A percentile compares a stretch with the other conserved stretches of the same genome.
Conservation (phyloP, 805 yeast species). For the Candida sakaeoensis region DNA sequence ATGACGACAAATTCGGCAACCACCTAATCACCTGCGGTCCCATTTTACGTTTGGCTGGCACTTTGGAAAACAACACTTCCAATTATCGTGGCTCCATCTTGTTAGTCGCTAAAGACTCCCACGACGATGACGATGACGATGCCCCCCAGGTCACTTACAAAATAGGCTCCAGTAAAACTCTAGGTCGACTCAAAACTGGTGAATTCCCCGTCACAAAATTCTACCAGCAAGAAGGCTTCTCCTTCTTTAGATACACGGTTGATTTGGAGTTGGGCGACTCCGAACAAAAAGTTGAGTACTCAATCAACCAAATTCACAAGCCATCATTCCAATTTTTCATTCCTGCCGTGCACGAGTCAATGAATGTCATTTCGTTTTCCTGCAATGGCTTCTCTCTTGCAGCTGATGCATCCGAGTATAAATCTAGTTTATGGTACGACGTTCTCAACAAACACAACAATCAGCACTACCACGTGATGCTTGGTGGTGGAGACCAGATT, state of each 20-base stretch:
- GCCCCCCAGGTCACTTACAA: conserved; percentile 29
- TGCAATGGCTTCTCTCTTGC: conserved; percentile 87
- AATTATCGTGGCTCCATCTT: conserved; percentile 68
- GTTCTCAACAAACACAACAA: conserved; percentile 62
- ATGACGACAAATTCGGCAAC: conserved; percentile 18
- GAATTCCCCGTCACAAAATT: conserved; percentile 45
- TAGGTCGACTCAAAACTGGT: too few relatives aligned
- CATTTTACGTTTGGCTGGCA: conserved; percentile 60
- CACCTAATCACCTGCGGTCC: conserved; percentile 74
- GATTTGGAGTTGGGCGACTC: conserved; percentile 41
- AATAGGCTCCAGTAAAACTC: conserved; percentile 41
- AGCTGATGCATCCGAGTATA: conserved; percentile 62
- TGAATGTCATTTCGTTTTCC: conserved; percentile 80
- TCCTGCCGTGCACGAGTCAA: conserved; percentile 61
- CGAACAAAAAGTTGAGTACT: conserved; percentile 65
- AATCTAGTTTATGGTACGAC: conserved; percentile 83
- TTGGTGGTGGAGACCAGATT: conserved; percentile 97
- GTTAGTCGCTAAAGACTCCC: conserved; percentile 52
- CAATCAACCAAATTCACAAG: conserved; percentile 43
- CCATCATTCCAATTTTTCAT: conserved; percentile 58
- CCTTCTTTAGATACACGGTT: conserved; percentile 67
- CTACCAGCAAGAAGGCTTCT: conserved; percentile 41
- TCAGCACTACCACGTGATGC: conserved; percentile 81
- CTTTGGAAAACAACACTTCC: conserved; percentile 44
- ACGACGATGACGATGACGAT: too few relatives aligned